Evolutionary conservation across 495 filamentous ascomycete genomes (phyloP), one percentile per base, ranked within the genome.

Genomic region (Parmelia sp.): DNA sequence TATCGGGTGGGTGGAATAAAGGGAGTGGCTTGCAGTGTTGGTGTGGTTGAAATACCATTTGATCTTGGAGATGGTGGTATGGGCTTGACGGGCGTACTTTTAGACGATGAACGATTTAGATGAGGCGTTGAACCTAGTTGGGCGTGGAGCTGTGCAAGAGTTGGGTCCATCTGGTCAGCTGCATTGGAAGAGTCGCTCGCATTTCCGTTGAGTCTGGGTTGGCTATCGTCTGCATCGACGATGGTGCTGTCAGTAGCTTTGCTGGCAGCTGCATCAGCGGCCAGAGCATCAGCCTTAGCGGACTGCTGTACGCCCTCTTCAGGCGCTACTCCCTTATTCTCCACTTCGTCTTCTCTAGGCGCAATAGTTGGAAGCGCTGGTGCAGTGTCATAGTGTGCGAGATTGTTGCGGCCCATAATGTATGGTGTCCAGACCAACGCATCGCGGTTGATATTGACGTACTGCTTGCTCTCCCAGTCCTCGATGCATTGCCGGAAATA

Each of bases 341-440:
- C 89, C 42, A 90, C 80, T 10, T 74, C 74, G 23, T 79, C 86
- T 56, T 87, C 90, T 61, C 93, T 84, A 14, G 88, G 91, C 4
- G 92, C 94, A 57, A 98, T 89, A 0, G 92, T 90, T 65, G 90
- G 92, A 36, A 97, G 70, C n/a, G 88, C 84, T 56, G 88, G 86
- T 53, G 86, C 87, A 49, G 91, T 83, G 71, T 97, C 90, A 72
- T 93, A 92, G 65, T 90, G 88, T 0, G 86, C 87, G n/a, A 87
- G 84, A 60, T 90, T 92, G 71, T 84, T 87, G 60, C 89, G 83
- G 29, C 93, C 92, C 91, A 96, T 97, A 60, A 98, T 84, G 74
- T 94, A 98, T 17, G 95, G 94, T n/a, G 90, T 96, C 94, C 94
- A 98, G 4, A 92, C 86, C 44, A 98, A 81, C 14, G 85, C 84